Evolutionary conservation across 371 early-diverging fungal genomes (phyloP).

Genomic region (Batrachochytrium dendrobatidis): DNA sequence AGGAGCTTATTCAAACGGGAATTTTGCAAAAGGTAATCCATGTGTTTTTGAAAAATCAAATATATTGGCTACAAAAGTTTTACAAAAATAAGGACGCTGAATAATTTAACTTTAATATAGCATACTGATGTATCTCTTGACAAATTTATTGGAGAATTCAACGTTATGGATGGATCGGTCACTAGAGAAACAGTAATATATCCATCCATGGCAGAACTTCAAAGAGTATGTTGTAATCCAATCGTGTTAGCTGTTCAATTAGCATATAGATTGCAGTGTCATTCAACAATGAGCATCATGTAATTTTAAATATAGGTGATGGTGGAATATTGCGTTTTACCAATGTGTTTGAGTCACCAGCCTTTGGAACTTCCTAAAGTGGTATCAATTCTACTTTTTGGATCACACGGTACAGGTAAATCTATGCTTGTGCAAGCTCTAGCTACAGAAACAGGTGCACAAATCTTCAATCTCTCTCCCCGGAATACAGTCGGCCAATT

Average conservation of each 20-base stretch:
- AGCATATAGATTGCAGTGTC: not conserved
- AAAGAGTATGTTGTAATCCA: slow-evolving; percentile 20
- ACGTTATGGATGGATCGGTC: slow-evolving; percentile 24
- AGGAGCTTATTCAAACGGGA: slow-evolving; percentile 45
- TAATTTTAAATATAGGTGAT: slow-evolving; percentile 18
- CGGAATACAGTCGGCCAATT: slow-evolving; percentile 45
- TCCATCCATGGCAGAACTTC: slow-evolving; percentile 39
- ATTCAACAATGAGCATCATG: not conserved
- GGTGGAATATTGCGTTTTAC: slow-evolving; percentile 44
- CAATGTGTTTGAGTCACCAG: slow-evolving; percentile 28
- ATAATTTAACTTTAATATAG: not conserved
- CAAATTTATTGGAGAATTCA: slow-evolving; percentile 37
- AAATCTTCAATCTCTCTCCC: slow-evolving; percentile 46
- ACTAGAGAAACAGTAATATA: slow-evolving; percentile 28
- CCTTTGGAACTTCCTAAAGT: slow-evolving; percentile 11
- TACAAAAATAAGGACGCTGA: not conserved
- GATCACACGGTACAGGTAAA: slow-evolving; percentile 42
- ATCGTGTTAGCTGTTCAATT: not conserved
- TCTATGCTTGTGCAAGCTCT: slow-evolving; percentile 39
- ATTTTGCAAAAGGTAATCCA: slow-evolving; percentile 30
- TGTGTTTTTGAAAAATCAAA: not conserved
- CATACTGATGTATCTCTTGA: not conserved
- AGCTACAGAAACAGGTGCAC: slow-evolving; percentile 42
- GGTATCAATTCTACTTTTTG: slow-evolving; percentile 22
- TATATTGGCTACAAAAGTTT: no score